Conservation (phyloP, 345 rosid species). For the Euphorbia lathyris region DNA sequence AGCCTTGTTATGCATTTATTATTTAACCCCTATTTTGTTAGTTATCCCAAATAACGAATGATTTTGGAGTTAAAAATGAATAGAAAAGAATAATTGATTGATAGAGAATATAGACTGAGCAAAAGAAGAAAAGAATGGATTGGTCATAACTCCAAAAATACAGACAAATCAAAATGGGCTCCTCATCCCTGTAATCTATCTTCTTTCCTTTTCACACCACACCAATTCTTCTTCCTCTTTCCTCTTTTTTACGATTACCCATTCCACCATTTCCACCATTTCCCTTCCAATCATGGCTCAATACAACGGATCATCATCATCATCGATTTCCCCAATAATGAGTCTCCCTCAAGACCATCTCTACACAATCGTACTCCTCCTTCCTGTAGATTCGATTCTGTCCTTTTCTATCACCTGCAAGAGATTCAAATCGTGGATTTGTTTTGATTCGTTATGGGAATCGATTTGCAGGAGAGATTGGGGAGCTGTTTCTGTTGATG, state of each 20-base stretch:
- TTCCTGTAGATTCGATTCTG: constrained; percentile 70
- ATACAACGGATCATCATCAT: constrained; percentile 12
- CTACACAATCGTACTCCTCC: constrained; percentile 66
- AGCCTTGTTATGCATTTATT: too few species aligned
- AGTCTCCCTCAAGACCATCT: constrained; percentile 63
- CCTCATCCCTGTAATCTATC: too few species aligned
- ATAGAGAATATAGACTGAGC: too few species aligned
- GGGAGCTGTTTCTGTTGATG: constrained; percentile 56
- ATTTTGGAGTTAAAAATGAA: too few species aligned
- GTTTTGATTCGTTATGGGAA: constrained; percentile 74
- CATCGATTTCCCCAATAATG: constrained; percentile 32
- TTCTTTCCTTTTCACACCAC: neutral
- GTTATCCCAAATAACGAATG: too few species aligned
- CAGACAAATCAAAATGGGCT: too few species aligned
- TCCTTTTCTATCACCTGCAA: constrained; percentile 72
- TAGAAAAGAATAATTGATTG: too few species aligned
- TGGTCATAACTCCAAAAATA: too few species aligned
- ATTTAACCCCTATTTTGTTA: too few species aligned
- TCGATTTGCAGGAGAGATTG: constrained; percentile 68
- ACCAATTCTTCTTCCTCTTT: neutral
- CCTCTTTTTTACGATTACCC: too few species aligned
- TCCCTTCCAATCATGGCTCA: neutral
- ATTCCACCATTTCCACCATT: neutral
- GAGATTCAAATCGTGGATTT: constrained; percentile 49
- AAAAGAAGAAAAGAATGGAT: too few species aligned